Percentiles rank a stretch among this genome's conserved stretches.
These are phyloP conservation scores for Solanum bulbocastanum DNA, from an alignment of 257 asterid species.

Conservation along the genomic window DNA sequence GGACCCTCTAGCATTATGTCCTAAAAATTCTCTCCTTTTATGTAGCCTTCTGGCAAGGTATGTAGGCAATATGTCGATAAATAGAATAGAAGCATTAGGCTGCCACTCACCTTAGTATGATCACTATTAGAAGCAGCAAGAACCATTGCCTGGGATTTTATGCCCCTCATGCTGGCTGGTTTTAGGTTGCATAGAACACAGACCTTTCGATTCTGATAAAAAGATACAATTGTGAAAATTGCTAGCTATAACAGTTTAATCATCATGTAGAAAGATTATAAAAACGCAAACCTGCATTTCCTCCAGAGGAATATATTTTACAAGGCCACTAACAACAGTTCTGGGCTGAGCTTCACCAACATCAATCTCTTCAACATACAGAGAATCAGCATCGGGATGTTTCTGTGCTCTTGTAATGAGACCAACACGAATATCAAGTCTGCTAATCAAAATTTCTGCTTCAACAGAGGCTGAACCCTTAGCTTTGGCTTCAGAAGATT, in stretches of 20 bases:
- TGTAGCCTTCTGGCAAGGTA: neutral
- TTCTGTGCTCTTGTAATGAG: conserved; percentile 71
- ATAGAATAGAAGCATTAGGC: neutral
- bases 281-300: conserved; percentile 70
- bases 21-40: neutral
- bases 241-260: neutral
- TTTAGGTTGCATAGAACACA: conserved; percentile 97
- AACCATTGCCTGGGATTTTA: conserved; percentile 97
- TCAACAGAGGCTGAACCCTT: conserved; percentile 46
- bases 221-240: neutral
- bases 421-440: conserved; percentile 93
- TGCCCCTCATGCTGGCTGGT: conserved; percentile 87
- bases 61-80: neutral
- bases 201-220: conserved; percentile 75
- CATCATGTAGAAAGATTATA: conserved; percentile 15
- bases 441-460: conserved; percentile 50
- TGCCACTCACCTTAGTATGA: conserved; percentile 46
- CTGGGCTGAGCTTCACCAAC: conserved; percentile 90
- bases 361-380: conserved; percentile 96
- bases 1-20: neutral
- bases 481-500: conserved; percentile 53
- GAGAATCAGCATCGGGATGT: conserved; percentile 90
- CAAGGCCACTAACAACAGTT: conserved; percentile 96
- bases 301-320: conserved; percentile 80
- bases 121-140: conserved; percentile 82